These are phyloP conservation scores for Ilex asprella DNA, from an alignment of 257 asterid species.

Conservation along the genomic window DNA sequence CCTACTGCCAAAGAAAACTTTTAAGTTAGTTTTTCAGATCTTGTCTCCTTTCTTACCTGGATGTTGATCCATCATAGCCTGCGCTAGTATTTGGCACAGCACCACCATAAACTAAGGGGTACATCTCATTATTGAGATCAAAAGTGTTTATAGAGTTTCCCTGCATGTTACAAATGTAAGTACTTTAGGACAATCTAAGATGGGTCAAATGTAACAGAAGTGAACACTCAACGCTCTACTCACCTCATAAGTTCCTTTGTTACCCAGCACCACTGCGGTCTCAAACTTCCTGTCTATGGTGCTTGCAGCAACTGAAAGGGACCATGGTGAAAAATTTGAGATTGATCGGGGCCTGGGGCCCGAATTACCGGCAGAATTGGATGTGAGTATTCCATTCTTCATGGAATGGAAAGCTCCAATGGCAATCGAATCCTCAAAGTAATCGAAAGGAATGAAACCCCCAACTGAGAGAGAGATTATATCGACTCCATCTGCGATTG, in stretches of 20 bases:
- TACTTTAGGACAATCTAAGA: background rate
- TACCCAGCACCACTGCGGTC: constrained; percentile 22
- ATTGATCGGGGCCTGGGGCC: constrained; percentile 24
- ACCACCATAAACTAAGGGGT: constrained; percentile 71
- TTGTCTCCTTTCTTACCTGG: too few species aligned
- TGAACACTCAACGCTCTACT: background rate
- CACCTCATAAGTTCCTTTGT: constrained; percentile 21
- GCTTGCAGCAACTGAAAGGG: constrained; percentile 36
- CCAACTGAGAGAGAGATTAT: constrained; percentile 34
- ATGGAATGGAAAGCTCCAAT: constrained; percentile 43
- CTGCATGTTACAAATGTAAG: constrained; percentile 17
- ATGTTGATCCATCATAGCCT: constrained; percentile 24
- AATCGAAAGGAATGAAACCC: constrained; percentile 18
- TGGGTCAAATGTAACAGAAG: too few species aligned
- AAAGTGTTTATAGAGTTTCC: constrained; percentile 55
- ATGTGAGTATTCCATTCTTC: constrained; percentile 35
- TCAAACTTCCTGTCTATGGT: constrained; percentile 35
- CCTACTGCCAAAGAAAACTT: too few species aligned
- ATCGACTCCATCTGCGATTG: constrained; percentile 40
- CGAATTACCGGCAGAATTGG: constrained; percentile 36
- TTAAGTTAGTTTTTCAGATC: too few species aligned
- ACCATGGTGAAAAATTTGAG: constrained; percentile 33
- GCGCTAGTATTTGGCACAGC: constrained; percentile 26
- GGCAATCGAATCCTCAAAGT: constrained; percentile 34
- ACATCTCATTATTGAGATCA: constrained; percentile 30